These are phyloP conservation scores for Lasiodiplodia sp. DNA, from an alignment of 2,329 filamentous ascomycete genomes.

Conservation along the genomic window DNA sequence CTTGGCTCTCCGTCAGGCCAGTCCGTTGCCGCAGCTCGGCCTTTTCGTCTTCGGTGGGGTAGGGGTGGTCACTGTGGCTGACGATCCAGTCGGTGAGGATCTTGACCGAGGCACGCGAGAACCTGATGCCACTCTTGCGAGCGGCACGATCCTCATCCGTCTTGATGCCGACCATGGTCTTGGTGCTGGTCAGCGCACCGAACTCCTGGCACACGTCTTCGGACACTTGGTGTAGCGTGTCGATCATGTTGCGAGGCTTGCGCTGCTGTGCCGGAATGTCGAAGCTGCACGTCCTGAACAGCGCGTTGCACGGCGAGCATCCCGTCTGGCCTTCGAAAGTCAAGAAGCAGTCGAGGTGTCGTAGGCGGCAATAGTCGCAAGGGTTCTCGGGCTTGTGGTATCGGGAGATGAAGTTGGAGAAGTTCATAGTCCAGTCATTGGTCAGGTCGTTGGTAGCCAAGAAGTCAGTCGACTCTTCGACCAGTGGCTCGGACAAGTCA, in stretches of 20 bases:
- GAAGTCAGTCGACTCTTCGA: not conserved
- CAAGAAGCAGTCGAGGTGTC: constrained; percentile 57
- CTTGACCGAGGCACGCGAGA: constrained; percentile 81
- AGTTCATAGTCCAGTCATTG: constrained; percentile 50
- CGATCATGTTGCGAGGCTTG: constrained; percentile 49
- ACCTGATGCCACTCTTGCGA: constrained; percentile 74
- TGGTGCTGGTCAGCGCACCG: constrained; percentile 42
- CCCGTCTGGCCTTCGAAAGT: constrained; percentile 48
- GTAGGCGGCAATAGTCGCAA: constrained; percentile 58
- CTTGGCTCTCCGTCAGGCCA: constrained; percentile 81
- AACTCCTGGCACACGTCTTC: constrained; percentile 47
- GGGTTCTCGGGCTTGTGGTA: constrained; percentile 55
- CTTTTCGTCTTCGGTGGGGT: constrained; percentile 87
- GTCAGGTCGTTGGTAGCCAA: constrained; percentile 34
- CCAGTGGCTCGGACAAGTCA: not conserved
- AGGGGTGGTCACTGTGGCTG: constrained; percentile 81
- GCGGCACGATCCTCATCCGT: constrained; percentile 39
- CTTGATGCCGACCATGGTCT: constrained; percentile 48
- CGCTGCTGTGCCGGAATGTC: constrained; percentile 42
- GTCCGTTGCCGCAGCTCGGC: constrained; percentile 79
- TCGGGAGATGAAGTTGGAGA: constrained; percentile 55
- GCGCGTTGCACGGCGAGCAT: constrained; percentile 56
- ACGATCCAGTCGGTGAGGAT: constrained; percentile 86
- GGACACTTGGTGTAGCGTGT: constrained; percentile 56
- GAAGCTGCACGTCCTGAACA: constrained; percentile 59